A percentile compares a stretch with the other conserved stretches of the same genome.
Evolutionary conservation across 2,329 filamentous ascomycete species (phyloP).

Genomic region (Fusarium napiforme): DNA sequence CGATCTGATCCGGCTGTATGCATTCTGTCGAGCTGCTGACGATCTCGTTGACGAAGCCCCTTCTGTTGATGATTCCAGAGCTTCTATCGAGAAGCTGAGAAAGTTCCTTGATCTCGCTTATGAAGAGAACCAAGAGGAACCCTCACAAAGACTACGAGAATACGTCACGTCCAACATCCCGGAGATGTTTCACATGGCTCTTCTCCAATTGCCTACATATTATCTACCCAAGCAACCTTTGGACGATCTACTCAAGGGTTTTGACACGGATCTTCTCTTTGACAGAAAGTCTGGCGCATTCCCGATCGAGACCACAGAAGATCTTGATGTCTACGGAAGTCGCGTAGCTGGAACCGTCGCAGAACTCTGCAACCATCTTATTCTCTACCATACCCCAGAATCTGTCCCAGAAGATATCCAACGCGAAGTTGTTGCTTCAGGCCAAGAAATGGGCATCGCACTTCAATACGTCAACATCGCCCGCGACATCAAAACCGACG

Average conservation of each 20-base stretch:
- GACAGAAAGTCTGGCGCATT: constrained; percentile 44
- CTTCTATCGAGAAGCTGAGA: constrained; percentile 69
- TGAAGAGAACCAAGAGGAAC: constrained; percentile 6
- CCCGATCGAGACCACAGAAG: constrained; percentile 68
- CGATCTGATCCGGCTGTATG: constrained; percentile 76
- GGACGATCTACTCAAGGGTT: constrained; percentile 73
- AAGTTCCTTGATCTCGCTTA: constrained; percentile 64
- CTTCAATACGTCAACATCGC: constrained; percentile 84
- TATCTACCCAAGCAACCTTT: constrained; percentile 69
- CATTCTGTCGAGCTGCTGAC: constrained; percentile 78
- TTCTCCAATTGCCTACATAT: constrained; percentile 67
- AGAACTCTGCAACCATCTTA: constrained; percentile 73
- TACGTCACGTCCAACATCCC: constrained; percentile 65
- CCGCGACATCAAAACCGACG: constrained; percentile 76
- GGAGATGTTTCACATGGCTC: constrained; percentile 60
- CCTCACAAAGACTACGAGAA: constrained; percentile 15
- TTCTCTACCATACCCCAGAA: constrained; percentile 65
- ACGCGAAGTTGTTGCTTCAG: constrained; percentile 61
- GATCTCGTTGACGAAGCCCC: constrained; percentile 76
- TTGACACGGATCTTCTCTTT: constrained; percentile 75
- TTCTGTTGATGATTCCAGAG: constrained; percentile 60
- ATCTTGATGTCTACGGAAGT: constrained; percentile 72
- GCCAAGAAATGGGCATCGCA: constrained; percentile 75
- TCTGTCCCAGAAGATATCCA: not conserved
- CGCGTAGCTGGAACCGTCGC: constrained; percentile 79